Evolutionary conservation across 1,139 yeast species (phyloP).

Genomic region (Debaryomyces robertsiae): DNA sequence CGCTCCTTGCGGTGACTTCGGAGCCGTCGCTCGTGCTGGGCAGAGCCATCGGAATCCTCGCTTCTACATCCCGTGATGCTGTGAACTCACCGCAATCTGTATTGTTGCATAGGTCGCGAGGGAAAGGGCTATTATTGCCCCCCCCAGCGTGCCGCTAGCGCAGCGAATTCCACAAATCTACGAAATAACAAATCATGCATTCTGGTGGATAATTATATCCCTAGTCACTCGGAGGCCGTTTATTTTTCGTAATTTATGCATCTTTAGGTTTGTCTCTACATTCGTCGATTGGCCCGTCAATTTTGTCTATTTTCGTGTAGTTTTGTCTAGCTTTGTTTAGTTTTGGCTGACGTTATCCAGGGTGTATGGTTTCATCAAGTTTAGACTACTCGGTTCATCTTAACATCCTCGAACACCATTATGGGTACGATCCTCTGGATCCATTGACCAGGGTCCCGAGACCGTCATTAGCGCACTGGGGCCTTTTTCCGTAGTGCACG

Average conservation of each 20-base stretch:
- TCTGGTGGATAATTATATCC: conserved; percentile 1
- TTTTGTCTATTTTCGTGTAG: too few species aligned
- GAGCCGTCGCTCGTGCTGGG: too few species aligned
- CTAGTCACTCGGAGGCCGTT: not conserved
- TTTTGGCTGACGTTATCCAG: too few species aligned
- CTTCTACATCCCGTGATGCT: too few species aligned
- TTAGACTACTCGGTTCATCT: too few species aligned
- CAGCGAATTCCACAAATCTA: conserved; percentile 1
- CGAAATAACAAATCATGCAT: conserved; percentile 3
- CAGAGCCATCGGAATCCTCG: too few species aligned
- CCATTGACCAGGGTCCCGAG: not conserved
- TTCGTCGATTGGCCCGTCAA: not conserved
- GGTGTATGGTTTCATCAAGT: too few species aligned
- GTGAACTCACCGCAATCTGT: too few species aligned
- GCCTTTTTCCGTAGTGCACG: conserved; percentile 7
- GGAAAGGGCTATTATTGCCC: not conserved
- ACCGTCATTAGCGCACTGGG: conserved; percentile 2
- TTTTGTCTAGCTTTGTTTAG: too few species aligned
- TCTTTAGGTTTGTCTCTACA: conserved; percentile 1
- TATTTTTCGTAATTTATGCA: not conserved
- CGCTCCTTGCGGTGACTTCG: too few species aligned
- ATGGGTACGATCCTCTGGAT: not conserved
- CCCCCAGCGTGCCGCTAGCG: conserved; percentile 1
- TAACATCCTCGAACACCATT: not conserved
- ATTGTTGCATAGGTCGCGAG: too few species aligned